These are phyloP conservation scores for Ceratobasidium sp. DNA, from an alignment of 1,284 basidiomycete genomes.

Conservation along the genomic window DNA sequence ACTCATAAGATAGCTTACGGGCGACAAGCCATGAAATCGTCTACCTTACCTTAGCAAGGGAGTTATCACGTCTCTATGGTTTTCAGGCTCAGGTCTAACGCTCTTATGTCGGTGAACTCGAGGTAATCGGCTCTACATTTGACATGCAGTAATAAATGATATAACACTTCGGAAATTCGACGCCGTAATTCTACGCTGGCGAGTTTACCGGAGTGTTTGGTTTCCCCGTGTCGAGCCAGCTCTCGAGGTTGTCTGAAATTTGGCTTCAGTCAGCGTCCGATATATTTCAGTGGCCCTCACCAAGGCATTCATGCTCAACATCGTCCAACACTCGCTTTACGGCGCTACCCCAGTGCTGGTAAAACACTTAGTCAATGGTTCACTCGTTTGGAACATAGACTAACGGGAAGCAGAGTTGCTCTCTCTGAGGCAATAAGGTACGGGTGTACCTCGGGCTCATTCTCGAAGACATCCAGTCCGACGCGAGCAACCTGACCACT, in stretches of 20 bases:
- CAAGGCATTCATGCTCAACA: slow-evolving; percentile 41
- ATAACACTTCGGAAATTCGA: background rate
- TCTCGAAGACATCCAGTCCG: slow-evolving; percentile 47
- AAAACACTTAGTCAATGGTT: background rate
- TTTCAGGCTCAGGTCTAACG: too few relatives aligned
- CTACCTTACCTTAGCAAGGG: too few relatives aligned
- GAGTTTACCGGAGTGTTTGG: slow-evolving; percentile 41
- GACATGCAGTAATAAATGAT: too few relatives aligned
- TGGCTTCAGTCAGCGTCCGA: background rate
- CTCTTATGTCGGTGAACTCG: background rate
- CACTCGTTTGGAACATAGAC: background rate
- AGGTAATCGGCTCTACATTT: too few relatives aligned
- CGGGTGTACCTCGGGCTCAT: slow-evolving; percentile 47
- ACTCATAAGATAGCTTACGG: too few relatives aligned
- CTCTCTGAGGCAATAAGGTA: slow-evolving; percentile 43
- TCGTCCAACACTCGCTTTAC: slow-evolving; percentile 39
- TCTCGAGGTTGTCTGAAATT: slow-evolving; percentile 32
- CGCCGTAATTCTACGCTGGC: background rate
- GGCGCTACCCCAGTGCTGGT: slow-evolving; percentile 42
- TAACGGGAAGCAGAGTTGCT: slow-evolving; percentile 42
- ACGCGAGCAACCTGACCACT: slow-evolving; percentile 46
- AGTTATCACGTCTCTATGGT: too few relatives aligned
- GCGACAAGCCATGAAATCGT: too few relatives aligned
- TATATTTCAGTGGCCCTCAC: slow-evolving; percentile 12
- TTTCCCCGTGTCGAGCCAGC: slow-evolving; percentile 39